Evolutionary conservation across 2,329 filamentous ascomycete genomes (phyloP), one percentile per base, ranked within the genome.

Genomic region (Hypoxylon sp.): DNA sequence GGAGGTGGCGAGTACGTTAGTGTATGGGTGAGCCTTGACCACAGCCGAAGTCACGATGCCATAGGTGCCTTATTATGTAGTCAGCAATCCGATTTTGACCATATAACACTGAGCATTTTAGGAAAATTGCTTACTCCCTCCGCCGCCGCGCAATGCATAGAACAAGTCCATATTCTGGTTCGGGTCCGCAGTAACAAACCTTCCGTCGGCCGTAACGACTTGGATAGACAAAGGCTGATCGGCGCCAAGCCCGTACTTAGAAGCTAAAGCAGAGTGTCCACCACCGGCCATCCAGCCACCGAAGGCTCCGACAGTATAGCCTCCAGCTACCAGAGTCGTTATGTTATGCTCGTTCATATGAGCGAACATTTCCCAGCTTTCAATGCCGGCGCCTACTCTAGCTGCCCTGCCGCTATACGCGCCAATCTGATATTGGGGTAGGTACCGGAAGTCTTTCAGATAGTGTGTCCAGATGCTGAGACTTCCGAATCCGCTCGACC

Each of bases 71-170:
- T 14, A 35, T 9, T 14, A 6, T 39, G 3, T 53, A 19, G 35
- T 67, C 22, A 67, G 59, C 31, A 58, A 53, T 31, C 24, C 8
- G 10, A 3, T 5, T 19, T 14, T 6, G 2, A 14, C 46, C n/a
- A 1, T 2, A 17, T 4, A 33, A 13, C 6, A 29, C 3, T 9
- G 0, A 51, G 13, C 24, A 33, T 14, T 3, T 31, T 2, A 47
- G 17, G 19, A n/a, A 19, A 4, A 22, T 44, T 37, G 10, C 75
- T 66, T 72, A 76, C 74, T 73, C 33, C 85, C 61, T 78, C 87
- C 86, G 1, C 87, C 86, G 10, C 86, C 86, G 44, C 82, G 79
- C 3, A 88, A 76, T 2, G 87, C 87, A 83, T 86, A 90, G 77
- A 86, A 89, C 5, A 90, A 78, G 61, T 89, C 87, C 0, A 79